These are phyloP conservation scores for Sextonia rubra DNA, from an alignment of 164 flowering plant species.

Conservation along the genomic window DNA sequence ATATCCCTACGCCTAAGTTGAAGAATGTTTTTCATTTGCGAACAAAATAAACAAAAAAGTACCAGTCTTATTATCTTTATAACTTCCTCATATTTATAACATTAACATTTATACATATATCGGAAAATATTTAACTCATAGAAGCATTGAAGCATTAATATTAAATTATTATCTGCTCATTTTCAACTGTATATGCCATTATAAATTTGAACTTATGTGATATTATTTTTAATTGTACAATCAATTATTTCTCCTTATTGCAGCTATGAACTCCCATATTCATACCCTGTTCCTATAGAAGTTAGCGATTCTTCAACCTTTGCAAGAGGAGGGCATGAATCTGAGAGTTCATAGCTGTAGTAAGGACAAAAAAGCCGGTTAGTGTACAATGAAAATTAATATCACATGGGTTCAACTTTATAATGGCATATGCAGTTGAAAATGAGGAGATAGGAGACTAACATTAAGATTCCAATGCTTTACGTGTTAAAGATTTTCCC, in stretches of 20 bases:
- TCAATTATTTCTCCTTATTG: constrained; percentile 18
- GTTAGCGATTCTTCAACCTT: background rate
- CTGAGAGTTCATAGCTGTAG: constrained; percentile 75
- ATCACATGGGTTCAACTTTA: background rate
- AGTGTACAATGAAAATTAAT: background rate
- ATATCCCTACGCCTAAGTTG: constrained; percentile 48
- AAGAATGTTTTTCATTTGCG: constrained; percentile 48
- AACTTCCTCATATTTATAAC: too few species aligned
- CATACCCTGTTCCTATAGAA: background rate
- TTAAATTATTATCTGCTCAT: background rate
- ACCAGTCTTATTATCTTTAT: too few species aligned
- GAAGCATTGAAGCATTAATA: background rate
- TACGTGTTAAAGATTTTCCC: background rate
- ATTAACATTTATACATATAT: background rate
- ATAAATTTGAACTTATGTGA: background rate
- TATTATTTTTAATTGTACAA: background rate
- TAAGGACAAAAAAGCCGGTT: constrained; percentile 12
- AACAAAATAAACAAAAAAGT: too few species aligned
- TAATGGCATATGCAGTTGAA: too few species aligned
- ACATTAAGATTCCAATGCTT: background rate
- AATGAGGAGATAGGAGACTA: background rate
- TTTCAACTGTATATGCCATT: too few species aligned
- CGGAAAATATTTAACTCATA: too few species aligned
- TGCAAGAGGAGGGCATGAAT: too few species aligned
- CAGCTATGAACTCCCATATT: constrained; percentile 72